Evolutionary conservation across 768 basidiomycete genomes (phyloP), one percentile per base, ranked within the genome.

Genomic region (Cyclocybe cylindracea): DNA sequence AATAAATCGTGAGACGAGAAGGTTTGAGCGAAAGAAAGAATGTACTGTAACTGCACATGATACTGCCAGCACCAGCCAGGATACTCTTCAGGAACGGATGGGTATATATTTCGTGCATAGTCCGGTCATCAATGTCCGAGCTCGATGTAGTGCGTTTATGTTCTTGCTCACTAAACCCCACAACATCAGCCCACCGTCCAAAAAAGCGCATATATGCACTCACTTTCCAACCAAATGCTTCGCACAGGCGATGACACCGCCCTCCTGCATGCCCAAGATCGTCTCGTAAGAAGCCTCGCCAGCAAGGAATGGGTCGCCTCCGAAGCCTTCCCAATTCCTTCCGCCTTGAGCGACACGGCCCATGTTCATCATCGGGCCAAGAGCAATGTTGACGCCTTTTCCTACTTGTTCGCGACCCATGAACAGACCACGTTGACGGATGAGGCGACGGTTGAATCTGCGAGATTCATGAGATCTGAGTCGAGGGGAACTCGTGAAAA

Each of bases 271-370:
- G 6, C 94, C 94, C n/a, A 89, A 70, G 47, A 95, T 82, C 1
- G 92, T 95, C 67, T 93, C 89, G 50, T 84, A 87, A 3, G 85
- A 80, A 1, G 77, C 74, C 62, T 91, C 91, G 10, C 94, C 92
- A n/a, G 81, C 61, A 11, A 96, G 73, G 71, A 84, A 96, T 0
- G 94, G 94, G 66, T 97, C 94, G 7, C 81, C 91, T 29, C 94
- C 93, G 51, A 94, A 94, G n/a, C 91, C 92, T 75, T 96, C 94
- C 91, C 92, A 96, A 67, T 94, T 93, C 29, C 94, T 77, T n/a
- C 94, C 94, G 5, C 88, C 91, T 56, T 82, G 76, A 2, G 89
- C 85, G 16, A 86, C 69, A 13, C 90, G 82, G 1, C 87, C 89
- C 74, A 95, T 81, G 65, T 94, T 94, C 84, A 91, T 94, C 87